phyloP scores from a whole-genome alignment of 495 filamentous ascomycete species.

The Hyaloscypha bicolor region DNA sequence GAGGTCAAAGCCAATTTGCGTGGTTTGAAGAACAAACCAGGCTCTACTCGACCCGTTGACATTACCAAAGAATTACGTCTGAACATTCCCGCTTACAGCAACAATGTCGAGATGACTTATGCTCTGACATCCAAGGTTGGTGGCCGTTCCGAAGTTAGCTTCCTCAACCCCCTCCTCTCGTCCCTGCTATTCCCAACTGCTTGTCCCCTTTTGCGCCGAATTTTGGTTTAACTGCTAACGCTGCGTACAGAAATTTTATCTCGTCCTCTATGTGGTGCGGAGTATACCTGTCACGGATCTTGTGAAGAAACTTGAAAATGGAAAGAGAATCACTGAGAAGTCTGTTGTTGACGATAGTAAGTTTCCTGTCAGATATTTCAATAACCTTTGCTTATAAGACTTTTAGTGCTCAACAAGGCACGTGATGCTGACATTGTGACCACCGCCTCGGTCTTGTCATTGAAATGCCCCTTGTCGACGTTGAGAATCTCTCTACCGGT shows the following conservation, averaged over 20 bases:
- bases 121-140: constrained; percentile 84
- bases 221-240: constrained; percentile 19
- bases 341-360: constrained; percentile 83
- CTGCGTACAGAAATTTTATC: constrained; percentile 68
- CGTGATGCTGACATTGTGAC: constrained; percentile 86
- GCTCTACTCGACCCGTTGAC: constrained; percentile 89
- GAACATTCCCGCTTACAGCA: constrained; percentile 64
- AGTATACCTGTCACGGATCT: constrained; percentile 71
- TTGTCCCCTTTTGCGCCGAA: constrained; percentile 21
- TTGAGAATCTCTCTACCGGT: constrained; percentile 79
- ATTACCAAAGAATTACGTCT: constrained; percentile 77
- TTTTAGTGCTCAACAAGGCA: constrained; percentile 74
- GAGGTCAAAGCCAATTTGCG: constrained; percentile 88
- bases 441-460: constrained; percentile 82
- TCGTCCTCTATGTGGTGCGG: constrained; percentile 74
- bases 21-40: constrained; percentile 92
- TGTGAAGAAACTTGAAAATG: constrained; percentile 62
- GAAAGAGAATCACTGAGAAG: constrained; percentile 76
- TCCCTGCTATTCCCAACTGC: constrained; percentile 7
- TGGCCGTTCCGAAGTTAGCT: constrained; percentile 26
- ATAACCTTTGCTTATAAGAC: constrained; percentile 3
- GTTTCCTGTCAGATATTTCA: constrained; percentile 32
- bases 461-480: constrained; percentile 90
- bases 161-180: constrained; percentile 4
- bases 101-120: constrained; percentile 84